Evolutionary conservation across 768 basidiomycete species (phyloP), one percentile per base, ranked within the genome.

Genomic region (Mycena haematopus): DNA sequence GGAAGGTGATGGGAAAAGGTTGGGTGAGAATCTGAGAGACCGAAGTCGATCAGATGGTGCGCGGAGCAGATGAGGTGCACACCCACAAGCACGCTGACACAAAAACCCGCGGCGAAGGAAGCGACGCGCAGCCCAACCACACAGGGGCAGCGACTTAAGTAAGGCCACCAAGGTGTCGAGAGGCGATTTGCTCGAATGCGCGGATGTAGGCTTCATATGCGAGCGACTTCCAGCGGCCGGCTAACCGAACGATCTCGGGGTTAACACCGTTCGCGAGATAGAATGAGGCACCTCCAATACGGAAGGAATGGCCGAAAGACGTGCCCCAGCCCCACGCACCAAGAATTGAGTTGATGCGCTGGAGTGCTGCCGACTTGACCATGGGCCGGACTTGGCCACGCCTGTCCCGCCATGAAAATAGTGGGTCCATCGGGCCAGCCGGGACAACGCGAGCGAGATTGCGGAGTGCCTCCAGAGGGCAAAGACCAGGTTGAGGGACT

Each of bases 201-300:
- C 74, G 72, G 15, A 79, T 74, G 68, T 80, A 80, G 0, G 70
- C 64, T 59, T 79, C 70, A 60, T 78, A 80, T 1, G 79, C 78
- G 0, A 78, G 60, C 0, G 78, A 80, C 22, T 68, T 71, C 80
- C 80, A 82, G 0, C 76, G 51, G 0, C 80, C 77, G 5, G 68
- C 66, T 0, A 79, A 25, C 3, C 71, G 62, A 0, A 80, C 72
- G 5, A 78, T 69, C 53, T 80, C 77, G 2, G 79, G 78, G 11
- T 59, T 38, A 1, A 78, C 73, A 2, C 68, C 68, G 36, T 75
- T 57, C 0, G 70, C 64, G 0, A 81, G 68, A 51, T 68, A 77
- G 56, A 73, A 77, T 0, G 77, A 76, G 0, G 80, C 76, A 0
- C 79, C 79, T 0, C 80, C 79, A 22, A 81, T 82, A 2, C 76